phyloP scores from a whole-genome alignment of 2,329 filamentous ascomycete species.

The Alternaria rosae region DNA sequence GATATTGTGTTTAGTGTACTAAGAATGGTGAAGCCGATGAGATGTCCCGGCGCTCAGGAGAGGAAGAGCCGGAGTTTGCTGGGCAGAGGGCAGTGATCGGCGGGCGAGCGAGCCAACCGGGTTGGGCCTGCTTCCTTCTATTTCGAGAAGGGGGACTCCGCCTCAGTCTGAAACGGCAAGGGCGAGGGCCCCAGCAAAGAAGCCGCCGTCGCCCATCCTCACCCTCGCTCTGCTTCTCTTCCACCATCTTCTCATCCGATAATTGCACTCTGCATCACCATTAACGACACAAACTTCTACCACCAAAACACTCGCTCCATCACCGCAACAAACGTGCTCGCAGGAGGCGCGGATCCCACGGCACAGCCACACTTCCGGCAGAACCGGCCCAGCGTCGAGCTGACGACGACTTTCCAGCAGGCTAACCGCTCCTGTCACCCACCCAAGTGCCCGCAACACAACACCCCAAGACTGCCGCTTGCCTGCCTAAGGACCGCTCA shows the following conservation, averaged over 20 bases:
- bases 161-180: constrained; percentile 29
- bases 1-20: background rate
- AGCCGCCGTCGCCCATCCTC: constrained; percentile 11
- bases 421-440: constrained; percentile 40
- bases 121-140: constrained; percentile 22
- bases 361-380: constrained; percentile 44
- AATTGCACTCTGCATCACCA: constrained; percentile 1
- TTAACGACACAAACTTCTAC: background rate
- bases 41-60: constrained; percentile 2
- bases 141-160: constrained; percentile 21
- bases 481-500: constrained; percentile 37
- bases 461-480: constrained; percentile 31
- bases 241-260: constrained; percentile 1
- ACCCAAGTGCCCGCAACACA: constrained; percentile 24
- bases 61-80: constrained; percentile 5
- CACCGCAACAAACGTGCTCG: background rate
- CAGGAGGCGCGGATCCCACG: constrained; percentile 6
- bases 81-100: constrained; percentile 12
- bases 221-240: constrained; percentile 12
- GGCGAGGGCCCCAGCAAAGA: constrained; percentile 35
- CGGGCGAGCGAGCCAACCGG: constrained; percentile 11
- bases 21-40: constrained; percentile 1
- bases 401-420: constrained; percentile 46
- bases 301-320: background rate
- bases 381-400: constrained; percentile 44